Base-by-base conservation (phyloP, 768 basidiomycete species). In the Piloderma croceum region DNA sequence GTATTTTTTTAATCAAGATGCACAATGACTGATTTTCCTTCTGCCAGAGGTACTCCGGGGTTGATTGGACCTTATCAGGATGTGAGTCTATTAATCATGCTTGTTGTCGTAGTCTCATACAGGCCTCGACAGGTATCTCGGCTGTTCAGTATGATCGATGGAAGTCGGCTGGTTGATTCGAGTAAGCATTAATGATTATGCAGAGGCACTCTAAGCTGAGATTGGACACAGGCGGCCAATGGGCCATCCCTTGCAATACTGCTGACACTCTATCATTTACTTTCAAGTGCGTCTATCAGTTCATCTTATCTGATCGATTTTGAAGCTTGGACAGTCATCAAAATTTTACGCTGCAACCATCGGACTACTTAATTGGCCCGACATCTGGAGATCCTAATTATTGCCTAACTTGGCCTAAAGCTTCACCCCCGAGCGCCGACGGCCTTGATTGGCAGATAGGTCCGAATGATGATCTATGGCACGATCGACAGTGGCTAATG, bases 391-490 rank as follows among this genome's bases (percentile, higher is more conserved):
- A 81, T 53, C 80, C 83, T 0, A 68, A 72, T 43, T 57, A 85
- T 11, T 90, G 87, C 59, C 61, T 89, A 31, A 65, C 83, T 19
- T 90, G 87, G 87, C 86, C 85, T 1, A 67, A 62, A 47, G 84
- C 83, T 4, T 59, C 65, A 15, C 68, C 77, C 6, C 87, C 84
- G 0, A 81, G 69, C 42, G 46, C 78, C 11, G 81, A 88, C 57
- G 87, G 83, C 11, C 71, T 90, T 38, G 87, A 90, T 51, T 90
- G 87, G 87, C 83, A 88, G 57, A 67, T 90, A 36, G 85, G 83
- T 81, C 48, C 20, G 60, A 44, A n/a, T 5, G 13, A 9, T 3
- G 31, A 7, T 17, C n/a, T 23, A 12, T 23, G n/a, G 20, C 3
- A 13, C 31, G 23, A 7, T 34, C 24, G 20, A n/a, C 5, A 31